A percentile compares a stretch with the other conserved stretches of the same genome.
These are phyloP conservation scores for Aspergillus viridinutans DNA, from an alignment of 2,329 filamentous ascomycete species.

Conservation along the genomic window DNA sequence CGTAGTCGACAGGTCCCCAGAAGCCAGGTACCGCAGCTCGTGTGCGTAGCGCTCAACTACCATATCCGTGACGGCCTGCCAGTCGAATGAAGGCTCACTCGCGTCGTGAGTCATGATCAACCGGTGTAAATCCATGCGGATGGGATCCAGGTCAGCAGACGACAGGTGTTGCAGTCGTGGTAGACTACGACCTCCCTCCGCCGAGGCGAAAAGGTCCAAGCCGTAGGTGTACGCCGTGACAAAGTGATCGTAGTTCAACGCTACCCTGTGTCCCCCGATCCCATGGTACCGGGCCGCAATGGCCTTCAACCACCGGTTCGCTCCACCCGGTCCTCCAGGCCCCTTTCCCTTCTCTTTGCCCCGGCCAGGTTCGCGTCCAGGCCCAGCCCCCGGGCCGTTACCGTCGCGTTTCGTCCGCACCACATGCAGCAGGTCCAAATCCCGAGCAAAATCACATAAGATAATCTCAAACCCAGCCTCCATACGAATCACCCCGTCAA, in stretches of 20 bases:
- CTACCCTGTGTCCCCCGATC: constrained; percentile 39
- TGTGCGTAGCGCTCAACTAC: constrained; percentile 59
- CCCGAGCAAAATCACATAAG: constrained; percentile 57
- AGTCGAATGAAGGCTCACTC: constrained; percentile 45
- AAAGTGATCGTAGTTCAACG: constrained; percentile 47
- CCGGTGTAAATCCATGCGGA: constrained; percentile 43
- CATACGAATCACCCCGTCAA: constrained; percentile 64
- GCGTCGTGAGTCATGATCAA: constrained; percentile 36
- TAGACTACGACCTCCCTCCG: constrained; percentile 28
- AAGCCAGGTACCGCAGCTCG: constrained; percentile 44
- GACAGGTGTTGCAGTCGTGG: constrained; percentile 36
- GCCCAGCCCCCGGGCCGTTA: neutral
- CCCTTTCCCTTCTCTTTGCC: neutral
- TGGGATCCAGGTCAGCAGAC: constrained; percentile 27
- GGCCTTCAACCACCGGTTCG: constrained; percentile 15
- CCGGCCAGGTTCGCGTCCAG: neutral
- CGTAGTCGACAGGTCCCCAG: constrained; percentile 20
- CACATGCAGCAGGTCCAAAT: constrained; percentile 37
- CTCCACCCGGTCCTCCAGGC: neutral
- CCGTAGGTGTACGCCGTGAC: constrained; percentile 45
- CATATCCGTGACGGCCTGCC: constrained; percentile 66
- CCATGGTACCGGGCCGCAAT: constrained; percentile 28
- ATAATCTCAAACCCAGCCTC: constrained; percentile 70
- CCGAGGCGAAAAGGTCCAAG: constrained; percentile 36
- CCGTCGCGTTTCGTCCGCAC: constrained; percentile 15